Evolutionary conservation across 2,329 filamentous ascomycete species (phyloP), one percentile per base, ranked within the genome.

Genomic region (Acrocalymma vagum): DNA sequence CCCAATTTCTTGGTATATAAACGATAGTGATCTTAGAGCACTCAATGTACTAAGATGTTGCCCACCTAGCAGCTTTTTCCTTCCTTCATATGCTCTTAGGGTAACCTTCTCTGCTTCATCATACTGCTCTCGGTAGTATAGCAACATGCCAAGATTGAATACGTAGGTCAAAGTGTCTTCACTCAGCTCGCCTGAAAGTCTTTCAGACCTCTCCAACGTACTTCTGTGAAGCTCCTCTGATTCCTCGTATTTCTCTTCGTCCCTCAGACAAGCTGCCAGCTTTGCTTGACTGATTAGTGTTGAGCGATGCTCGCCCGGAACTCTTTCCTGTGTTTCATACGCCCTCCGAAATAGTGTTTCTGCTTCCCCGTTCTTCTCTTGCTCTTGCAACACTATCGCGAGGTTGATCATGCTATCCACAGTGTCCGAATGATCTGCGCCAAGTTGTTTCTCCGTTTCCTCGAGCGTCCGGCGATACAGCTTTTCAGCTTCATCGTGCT

Each of bases 121-220:
- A 18, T 46, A 42, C n/a, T 20, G 29, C 8, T 30, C n/a, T 22
- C 28, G 17, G 5, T 14, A 18, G 14, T 42, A 27, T 29, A 38
- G 25, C 6, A 42, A 21, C 10, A 7, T 25, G 23, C 35, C 47
- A 11, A 51, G 41, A 26, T 32, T 31, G 24, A 31, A 14, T 17
- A 48, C 23, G 17, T 8, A 27, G 13, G 27, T 26, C 17, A 48
- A 30, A 13, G 33, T 48, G 27, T 15, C 23, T 9, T 15, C 24
- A 24, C 45, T 29, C 18, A 24, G 24, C 14, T 1, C 30, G 14
- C 45, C 30, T 14, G 44, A 20, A 24, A 20, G 27, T 32, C 27
- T 42, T 33, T 42, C 28, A 9, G 15, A 13, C 37, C 32, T 33
- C 28, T 46, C 29, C n/a, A 45, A 30, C 29, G 23, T 33, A 30